These are phyloP conservation scores for Candida patagonica DNA, from an alignment of 805 yeast species.

Conservation along the genomic window DNA sequence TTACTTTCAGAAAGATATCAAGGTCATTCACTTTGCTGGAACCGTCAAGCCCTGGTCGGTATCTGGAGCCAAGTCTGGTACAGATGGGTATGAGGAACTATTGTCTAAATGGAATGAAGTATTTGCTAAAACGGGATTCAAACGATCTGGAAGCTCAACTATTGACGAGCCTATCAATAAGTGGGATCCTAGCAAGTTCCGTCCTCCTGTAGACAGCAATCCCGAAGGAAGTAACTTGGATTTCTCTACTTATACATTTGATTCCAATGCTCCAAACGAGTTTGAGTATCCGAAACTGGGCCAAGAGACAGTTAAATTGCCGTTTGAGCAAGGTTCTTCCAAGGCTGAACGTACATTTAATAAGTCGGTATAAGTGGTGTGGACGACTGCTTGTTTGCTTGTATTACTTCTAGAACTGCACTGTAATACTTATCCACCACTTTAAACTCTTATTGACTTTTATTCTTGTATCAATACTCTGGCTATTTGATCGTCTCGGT, in stretches of 20 bases:
- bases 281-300: constrained; percentile 14
- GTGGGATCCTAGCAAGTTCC: constrained; percentile 22
- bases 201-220: constrained; percentile 18
- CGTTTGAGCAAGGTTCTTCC: constrained; percentile 6
- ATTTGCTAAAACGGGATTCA: constrained; percentile 4
- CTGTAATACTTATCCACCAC: no score
- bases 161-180: constrained; percentile 12
- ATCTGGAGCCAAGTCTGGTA: constrained; percentile 5
- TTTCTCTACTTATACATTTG: constrained; percentile 8
- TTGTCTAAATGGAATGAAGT: constrained; percentile 15
- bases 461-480: no score
- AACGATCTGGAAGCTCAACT: neutral
- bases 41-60: constrained; percentile 30
- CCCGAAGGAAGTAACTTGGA: constrained; percentile 20
- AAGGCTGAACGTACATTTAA: constrained; percentile 12
- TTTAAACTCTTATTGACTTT: no score
- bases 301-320: constrained; percentile 7
- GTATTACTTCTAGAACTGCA: neutral
- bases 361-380: constrained; percentile 1
- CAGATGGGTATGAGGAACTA: constrained; percentile 9
- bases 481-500: no score
- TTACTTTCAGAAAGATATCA: constrained; percentile 38
- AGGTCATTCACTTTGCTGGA: constrained; percentile 33
- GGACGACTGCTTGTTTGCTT: constrained; percentile 1
- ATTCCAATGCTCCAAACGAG: neutral